These are phyloP conservation scores for Bathelium albidoporum DNA, from an alignment of 495 filamentous ascomycete species.

Conservation along the genomic window DNA sequence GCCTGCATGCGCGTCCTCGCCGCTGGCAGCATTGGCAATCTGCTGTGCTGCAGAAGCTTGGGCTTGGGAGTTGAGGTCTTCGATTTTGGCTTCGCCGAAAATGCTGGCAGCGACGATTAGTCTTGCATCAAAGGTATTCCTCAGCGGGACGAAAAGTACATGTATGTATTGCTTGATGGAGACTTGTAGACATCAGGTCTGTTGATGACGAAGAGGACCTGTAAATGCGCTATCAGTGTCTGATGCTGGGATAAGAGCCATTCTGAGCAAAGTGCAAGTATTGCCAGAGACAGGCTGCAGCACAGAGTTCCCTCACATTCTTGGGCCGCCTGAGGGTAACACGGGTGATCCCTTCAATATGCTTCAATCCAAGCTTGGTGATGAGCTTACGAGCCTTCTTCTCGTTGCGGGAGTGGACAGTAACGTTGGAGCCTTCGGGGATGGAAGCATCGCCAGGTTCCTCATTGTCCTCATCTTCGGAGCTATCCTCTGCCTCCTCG, in stretches of 20 bases:
- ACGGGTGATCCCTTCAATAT: slow-evolving; percentile 91
- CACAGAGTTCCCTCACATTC: slow-evolving; percentile 59
- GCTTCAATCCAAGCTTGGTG: slow-evolving; percentile 93
- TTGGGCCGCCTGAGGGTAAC: slow-evolving; percentile 96
- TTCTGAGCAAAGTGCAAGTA: neutral
- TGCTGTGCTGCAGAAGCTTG: slow-evolving; percentile 89
- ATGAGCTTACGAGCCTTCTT: slow-evolving; percentile 99
- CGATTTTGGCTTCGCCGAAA: slow-evolving; percentile 99
- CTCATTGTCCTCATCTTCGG: slow-evolving; percentile 48
- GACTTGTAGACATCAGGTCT: slow-evolving; percentile 99
- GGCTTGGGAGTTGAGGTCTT: slow-evolving; percentile 96
- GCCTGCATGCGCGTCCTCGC: slow-evolving; percentile 47
- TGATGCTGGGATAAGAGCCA: neutral
- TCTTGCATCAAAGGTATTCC: neutral
- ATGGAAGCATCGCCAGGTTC: slow-evolving; percentile 54
- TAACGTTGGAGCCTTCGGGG: slow-evolving; percentile 74
- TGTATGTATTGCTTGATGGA: slow-evolving; percentile 96
- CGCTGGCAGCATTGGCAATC: slow-evolving; percentile 57
- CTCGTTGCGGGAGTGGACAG: slow-evolving; percentile 96
- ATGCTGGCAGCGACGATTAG: slow-evolving; percentile 50
- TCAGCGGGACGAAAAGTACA: slow-evolving; percentile 49
- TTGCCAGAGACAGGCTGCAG: neutral
- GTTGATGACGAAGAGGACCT: slow-evolving; percentile 99
- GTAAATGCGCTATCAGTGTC: neutral
- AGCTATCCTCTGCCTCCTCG: slow-evolving; percentile 73